phyloP scores from a whole-genome alignment of 1,139 yeast species.

The Kurtzmaniella natalensis region DNA sequence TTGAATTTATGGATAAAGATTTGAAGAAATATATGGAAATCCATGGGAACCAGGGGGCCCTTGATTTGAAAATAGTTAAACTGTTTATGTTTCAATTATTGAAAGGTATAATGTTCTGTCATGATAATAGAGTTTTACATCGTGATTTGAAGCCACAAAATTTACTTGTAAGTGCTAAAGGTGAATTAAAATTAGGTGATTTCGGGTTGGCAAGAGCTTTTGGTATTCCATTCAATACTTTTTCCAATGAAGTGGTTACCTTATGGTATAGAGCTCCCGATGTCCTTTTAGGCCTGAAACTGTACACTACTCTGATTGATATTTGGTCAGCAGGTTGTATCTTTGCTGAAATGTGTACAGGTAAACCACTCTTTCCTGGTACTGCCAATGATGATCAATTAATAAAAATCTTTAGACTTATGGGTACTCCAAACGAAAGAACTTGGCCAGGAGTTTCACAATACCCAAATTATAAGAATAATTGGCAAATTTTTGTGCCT shows the following conservation, averaged over 20 bases:
- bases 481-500: conserved; percentile 74
- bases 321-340: conserved; percentile 99
- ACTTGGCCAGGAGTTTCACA: conserved; percentile 94
- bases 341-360: conserved; percentile 96
- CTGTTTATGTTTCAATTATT: conserved; percentile 90
- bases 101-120: conserved; percentile 90
- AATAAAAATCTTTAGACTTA: conserved; percentile 77
- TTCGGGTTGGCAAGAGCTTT: conserved; percentile 97
- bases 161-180: conserved; percentile 78
- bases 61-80: conserved; percentile 75
- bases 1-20: conserved; percentile 92
- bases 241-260: conserved; percentile 95
- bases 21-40: conserved; percentile 92
- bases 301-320: conserved; percentile 93
- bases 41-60: conserved; percentile 76
- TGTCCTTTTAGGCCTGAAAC: conserved; percentile 89
- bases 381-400: conserved; percentile 94
- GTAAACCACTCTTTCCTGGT: conserved; percentile 96
- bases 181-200: conserved; percentile 93
- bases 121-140: conserved; percentile 89
- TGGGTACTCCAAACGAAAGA: conserved; percentile 96
- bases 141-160: conserved; percentile 96
- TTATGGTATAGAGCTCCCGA: conserved; percentile 99
- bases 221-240: conserved; percentile 97
- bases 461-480: conserved; percentile 78